Evolutionary conservation across 2,329 filamentous ascomycete genomes (phyloP).

Genomic region (Ramularia endophylla): DNA sequence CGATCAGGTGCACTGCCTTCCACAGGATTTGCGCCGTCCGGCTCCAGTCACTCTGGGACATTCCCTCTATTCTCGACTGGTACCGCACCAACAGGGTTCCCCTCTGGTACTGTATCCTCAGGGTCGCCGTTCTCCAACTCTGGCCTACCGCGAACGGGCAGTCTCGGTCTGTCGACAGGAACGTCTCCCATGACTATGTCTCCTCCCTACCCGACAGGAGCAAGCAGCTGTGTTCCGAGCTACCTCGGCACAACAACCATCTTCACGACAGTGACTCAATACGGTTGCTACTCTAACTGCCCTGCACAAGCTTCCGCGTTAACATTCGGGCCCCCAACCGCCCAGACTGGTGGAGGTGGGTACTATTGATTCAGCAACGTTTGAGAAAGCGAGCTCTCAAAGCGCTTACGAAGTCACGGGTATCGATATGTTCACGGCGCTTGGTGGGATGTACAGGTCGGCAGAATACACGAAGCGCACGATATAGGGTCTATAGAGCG

Average conservation of each 20-base stretch:
- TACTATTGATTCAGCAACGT: too few relatives aligned
- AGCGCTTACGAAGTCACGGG: too few relatives aligned
- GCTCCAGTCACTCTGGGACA: background rate
- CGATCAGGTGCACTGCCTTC: background rate
- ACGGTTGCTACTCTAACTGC: slow-evolving; percentile 18
- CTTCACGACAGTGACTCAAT: slow-evolving; percentile 17
- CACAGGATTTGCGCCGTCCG: background rate
- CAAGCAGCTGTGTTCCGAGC: slow-evolving; percentile 17
- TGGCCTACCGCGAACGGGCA: slow-evolving; percentile 5
- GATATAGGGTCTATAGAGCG: too few relatives aligned
- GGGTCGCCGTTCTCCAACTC: slow-evolving; percentile 6
- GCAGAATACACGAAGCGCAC: too few relatives aligned
- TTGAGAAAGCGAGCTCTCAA: background rate
- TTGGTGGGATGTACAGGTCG: too few relatives aligned
- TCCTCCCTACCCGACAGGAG: slow-evolving; percentile 14
- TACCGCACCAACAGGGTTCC: background rate
- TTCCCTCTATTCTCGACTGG: slow-evolving; percentile 2
- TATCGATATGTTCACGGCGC: too few relatives aligned
- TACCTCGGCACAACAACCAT: slow-evolving; percentile 21
- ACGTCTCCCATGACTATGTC: slow-evolving; percentile 3
- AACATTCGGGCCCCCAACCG: slow-evolving; percentile 14
- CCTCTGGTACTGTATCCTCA: slow-evolving; percentile 7
- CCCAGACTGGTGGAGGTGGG: background rate
- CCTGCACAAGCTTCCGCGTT: slow-evolving; percentile 3
- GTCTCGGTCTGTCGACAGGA: slow-evolving; percentile 6